A percentile compares a stretch with the other conserved stretches of the same genome.
These are phyloP conservation scores for Candida namnaoensis DNA, from an alignment of 805 yeast genomes.

Conservation along the genomic window DNA sequence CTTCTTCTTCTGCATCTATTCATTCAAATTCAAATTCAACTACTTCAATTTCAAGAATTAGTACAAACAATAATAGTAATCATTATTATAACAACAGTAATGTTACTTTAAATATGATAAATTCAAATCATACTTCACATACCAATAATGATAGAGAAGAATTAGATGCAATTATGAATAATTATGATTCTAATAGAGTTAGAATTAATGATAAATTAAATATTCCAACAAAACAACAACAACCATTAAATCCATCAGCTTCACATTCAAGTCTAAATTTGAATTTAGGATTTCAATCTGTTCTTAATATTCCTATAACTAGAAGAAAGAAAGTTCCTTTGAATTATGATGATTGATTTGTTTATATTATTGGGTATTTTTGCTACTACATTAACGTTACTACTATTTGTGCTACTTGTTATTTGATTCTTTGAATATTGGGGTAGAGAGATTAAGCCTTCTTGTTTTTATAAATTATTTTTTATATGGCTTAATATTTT, in stretches of 20 bases:
- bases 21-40: neutral
- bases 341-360: neutral
- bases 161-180: neutral
- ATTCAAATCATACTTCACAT: neutral
- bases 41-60: neutral
- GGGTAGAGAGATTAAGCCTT: no score
- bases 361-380: no score
- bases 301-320: conserved; percentile 15
- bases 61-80: neutral
- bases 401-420: no score
- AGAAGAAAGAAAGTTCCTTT: conserved; percentile 8
- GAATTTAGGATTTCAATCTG: neutral
- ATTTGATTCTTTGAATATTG: no score
- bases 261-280: no score
- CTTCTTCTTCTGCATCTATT: no score
- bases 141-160: neutral
- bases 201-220: no score
- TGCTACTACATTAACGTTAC: no score
- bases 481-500: no score
- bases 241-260: neutral
- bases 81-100: neutral
- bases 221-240: neutral
- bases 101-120: neutral
- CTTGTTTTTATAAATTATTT: no score
- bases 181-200: neutral